Percentiles rank a stretch among this genome's conserved stretches.
phyloP scores from a whole-genome alignment of 768 basidiomycete genomes.

The Auricularia sp. region DNA sequence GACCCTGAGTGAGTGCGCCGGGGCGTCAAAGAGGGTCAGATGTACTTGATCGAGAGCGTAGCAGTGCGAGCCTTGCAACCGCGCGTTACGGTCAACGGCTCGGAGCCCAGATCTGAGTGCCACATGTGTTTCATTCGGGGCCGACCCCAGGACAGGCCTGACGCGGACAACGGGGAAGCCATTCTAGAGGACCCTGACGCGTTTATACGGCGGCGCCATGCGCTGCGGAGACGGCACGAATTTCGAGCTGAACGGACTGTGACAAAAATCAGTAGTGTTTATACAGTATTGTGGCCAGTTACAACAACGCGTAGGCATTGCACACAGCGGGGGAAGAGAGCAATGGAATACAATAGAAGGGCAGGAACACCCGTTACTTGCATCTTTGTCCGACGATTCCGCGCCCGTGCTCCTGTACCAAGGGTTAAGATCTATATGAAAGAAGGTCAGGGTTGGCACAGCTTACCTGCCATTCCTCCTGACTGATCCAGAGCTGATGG shows the following conservation, averaged over 20 bases:
- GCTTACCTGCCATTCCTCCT: slow-evolving; percentile 83
- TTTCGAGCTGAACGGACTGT: background rate
- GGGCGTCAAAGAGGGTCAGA: background rate
- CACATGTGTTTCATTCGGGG: too few relatives aligned
- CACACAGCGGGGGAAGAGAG: background rate
- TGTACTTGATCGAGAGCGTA: background rate
- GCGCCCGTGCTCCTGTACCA: slow-evolving; percentile 67
- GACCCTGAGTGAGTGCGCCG: background rate
- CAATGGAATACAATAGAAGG: background rate
- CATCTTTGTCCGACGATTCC: slow-evolving; percentile 77
- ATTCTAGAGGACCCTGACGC: too few relatives aligned
- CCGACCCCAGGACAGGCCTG: too few relatives aligned
- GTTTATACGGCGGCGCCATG: too few relatives aligned
- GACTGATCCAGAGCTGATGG: slow-evolving; percentile 94
- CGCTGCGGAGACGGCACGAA: too few relatives aligned
- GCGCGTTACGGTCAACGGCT: too few relatives aligned
- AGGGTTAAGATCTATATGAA: background rate
- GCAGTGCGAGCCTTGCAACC: too few relatives aligned
- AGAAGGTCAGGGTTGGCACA: slow-evolving; percentile 2
- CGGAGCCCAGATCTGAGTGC: too few relatives aligned
- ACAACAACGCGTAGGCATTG: background rate
- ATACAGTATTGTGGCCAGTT: background rate
- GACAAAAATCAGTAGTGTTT: background rate
- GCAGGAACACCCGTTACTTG: slow-evolving; percentile 39
- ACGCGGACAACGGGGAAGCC: too few relatives aligned